A percentile compares a stretch with the other conserved stretches of the same genome.
Evolutionary conservation across 106 monocot genomes (phyloP).

Genomic region (Dendrobium catenatum): DNA sequence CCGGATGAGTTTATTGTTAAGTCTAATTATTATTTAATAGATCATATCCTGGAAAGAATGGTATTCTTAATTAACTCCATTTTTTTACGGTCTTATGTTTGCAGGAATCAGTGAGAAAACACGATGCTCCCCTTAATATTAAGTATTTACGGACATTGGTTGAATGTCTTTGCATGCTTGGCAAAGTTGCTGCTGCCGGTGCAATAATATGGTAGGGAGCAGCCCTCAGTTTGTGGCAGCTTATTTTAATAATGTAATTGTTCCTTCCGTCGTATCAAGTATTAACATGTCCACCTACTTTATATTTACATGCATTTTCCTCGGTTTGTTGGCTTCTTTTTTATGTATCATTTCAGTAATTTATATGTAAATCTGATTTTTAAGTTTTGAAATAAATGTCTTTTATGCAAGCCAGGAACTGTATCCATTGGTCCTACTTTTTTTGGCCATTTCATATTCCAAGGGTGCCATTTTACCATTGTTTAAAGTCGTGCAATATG

Average conservation of each 20-base stretch:
- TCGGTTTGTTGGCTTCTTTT: neutral
- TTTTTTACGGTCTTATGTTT: slow-evolving; percentile 12
- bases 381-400: neutral
- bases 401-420: neutral
- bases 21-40: slow-evolving; percentile 6
- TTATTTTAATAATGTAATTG: slow-evolving; percentile 1
- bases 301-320: neutral
- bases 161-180: slow-evolving; percentile 97
- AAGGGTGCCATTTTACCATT: too few species aligned
- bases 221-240: neutral
- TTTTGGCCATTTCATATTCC: neutral
- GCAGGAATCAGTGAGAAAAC: slow-evolving; percentile 92
- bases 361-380: neutral
- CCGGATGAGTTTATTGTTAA: slow-evolving; percentile 98
- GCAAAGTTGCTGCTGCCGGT: slow-evolving; percentile 99
- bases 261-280: neutral
- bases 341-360: neutral
- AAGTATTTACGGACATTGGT: slow-evolving; percentile 89
- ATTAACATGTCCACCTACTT: neutral
- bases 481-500: too few species aligned
- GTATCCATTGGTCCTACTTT: neutral
- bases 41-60: neutral
- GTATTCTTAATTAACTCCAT: neutral
- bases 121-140: slow-evolving; percentile 43
- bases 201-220: slow-evolving; percentile 75